Evolutionary conservation across 805 yeast species (phyloP).

Genomic region (Lachancea sp.): DNA sequence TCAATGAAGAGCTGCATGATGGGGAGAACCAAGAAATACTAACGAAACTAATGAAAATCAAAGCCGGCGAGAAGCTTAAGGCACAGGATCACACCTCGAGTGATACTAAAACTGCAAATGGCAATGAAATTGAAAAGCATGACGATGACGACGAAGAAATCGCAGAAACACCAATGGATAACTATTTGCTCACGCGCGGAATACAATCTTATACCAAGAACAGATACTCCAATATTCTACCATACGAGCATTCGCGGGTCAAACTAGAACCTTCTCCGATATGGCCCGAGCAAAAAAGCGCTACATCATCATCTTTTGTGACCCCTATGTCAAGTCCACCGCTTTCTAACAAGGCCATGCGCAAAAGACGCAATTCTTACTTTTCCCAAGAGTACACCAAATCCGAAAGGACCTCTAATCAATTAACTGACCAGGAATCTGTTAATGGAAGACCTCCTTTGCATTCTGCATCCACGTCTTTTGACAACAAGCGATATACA

Average conservation of each 20-base stretch:
- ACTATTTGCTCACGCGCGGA: slow-evolving; percentile 52
- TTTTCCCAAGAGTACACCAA: slow-evolving; percentile 5
- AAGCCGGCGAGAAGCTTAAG: neutral
- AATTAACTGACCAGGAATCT: neutral
- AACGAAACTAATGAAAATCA: slow-evolving; percentile 3
- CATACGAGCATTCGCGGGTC: slow-evolving; percentile 81
- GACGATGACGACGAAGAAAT: slow-evolving; percentile 10
- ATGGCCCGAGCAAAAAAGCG: slow-evolving; percentile 6
- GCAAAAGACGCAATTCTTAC: slow-evolving; percentile 10
- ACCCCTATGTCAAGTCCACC: slow-evolving; percentile 4
- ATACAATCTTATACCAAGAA: slow-evolving; percentile 74
- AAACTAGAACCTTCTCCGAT: slow-evolving; percentile 34
- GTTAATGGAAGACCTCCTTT: neutral
- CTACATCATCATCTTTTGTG: neutral
- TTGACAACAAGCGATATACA: slow-evolving; percentile 10
- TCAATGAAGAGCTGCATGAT: slow-evolving; percentile 11
- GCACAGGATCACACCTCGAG: neutral
- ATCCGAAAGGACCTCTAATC: neutral
- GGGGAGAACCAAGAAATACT: slow-evolving; percentile 7
- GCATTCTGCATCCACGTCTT: neutral
- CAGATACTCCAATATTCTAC: slow-evolving; percentile 79
- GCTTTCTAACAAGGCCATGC: slow-evolving; percentile 1
- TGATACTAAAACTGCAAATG: neutral
- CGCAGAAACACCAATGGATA: slow-evolving; percentile 25
- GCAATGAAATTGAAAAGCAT: neutral